These are phyloP conservation scores for Strigomonas culicis DNA, from an alignment of 208 protist genomes.

Conservation along the genomic window DNA sequence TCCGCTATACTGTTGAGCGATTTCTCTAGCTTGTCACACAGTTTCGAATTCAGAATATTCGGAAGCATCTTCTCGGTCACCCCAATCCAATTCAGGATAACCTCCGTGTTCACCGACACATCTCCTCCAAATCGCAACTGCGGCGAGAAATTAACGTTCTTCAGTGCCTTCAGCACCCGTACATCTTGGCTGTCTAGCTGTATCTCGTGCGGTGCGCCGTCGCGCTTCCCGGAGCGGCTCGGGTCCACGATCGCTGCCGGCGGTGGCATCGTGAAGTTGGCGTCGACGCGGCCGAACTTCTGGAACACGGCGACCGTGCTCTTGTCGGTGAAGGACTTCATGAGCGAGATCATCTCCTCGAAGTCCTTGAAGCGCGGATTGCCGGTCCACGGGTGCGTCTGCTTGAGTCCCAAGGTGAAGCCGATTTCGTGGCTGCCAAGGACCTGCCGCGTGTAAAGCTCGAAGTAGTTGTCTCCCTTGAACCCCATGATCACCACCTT, in stretches of 20 bases:
- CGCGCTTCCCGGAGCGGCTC: not conserved
- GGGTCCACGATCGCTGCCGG: not conserved
- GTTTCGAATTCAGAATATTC: slow-evolving; percentile 51
- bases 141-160: slow-evolving; percentile 69
- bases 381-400: slow-evolving; percentile 86
- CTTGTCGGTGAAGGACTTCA: slow-evolving; percentile 79
- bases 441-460: slow-evolving; percentile 78
- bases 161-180: slow-evolving; percentile 48
- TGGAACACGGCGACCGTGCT: slow-evolving; percentile 69
- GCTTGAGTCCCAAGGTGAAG: slow-evolving; percentile 66
- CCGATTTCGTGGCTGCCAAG: slow-evolving; percentile 52
- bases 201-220: not conserved
- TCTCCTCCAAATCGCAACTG: slow-evolving; percentile 87
- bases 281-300: slow-evolving; percentile 48
- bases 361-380: slow-evolving; percentile 87
- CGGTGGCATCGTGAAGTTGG: slow-evolving; percentile 4
- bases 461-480: slow-evolving; percentile 61
- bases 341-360: slow-evolving; percentile 72
- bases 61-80: slow-evolving; percentile 86
- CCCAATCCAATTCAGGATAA: slow-evolving; percentile 87
- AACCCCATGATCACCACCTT: slow-evolving; percentile 77
- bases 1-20: slow-evolving; percentile 29
- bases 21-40: slow-evolving; percentile 68
- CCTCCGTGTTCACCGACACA: slow-evolving; percentile 85
- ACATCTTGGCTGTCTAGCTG: slow-evolving; percentile 17